Percentiles rank a stretch among this genome's conserved stretches.
Evolutionary conservation across 495 filamentous ascomycete genomes (phyloP).

Genomic region (Lasiosphaeriaceae sp.): DNA sequence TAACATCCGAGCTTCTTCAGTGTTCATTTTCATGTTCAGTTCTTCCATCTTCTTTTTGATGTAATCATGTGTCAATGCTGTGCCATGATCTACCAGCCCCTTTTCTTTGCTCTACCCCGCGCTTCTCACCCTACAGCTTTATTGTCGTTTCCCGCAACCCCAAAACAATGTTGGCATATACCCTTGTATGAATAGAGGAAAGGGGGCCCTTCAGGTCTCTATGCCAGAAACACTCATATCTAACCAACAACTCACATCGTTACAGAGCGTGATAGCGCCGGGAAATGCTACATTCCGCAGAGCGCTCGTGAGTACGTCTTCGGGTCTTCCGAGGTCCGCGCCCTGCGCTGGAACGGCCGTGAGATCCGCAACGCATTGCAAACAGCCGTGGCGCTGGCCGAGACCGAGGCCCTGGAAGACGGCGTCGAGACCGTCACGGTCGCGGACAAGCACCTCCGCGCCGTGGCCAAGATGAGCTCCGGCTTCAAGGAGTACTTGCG

Average conservation of each 20-base stretch:
- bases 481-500: constrained; percentile 37
- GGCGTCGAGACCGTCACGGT: constrained; percentile 26
- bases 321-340: constrained; percentile 23
- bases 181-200: too few relatives aligned
- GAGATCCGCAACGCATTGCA: constrained; percentile 43
- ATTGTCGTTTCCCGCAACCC: neutral
- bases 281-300: constrained; percentile 25
- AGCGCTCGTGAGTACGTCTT: constrained; percentile 28
- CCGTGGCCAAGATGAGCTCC: constrained; percentile 37
- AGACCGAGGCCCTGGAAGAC: constrained; percentile 36
- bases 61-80: neutral
- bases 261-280: constrained; percentile 30
- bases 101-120: neutral
- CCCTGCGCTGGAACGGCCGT: constrained; percentile 35
- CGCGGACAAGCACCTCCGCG: constrained; percentile 31
- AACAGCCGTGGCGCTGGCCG: constrained; percentile 41
- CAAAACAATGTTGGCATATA: too few relatives aligned
- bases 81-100: too few relatives aligned
- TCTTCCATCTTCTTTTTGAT: neutral
- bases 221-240: too few relatives aligned
- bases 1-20: too few relatives aligned
- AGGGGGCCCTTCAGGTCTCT: too few relatives aligned
- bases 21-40: too few relatives aligned
- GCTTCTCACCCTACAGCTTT: too few relatives aligned
- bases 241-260: neutral